A percentile compares a stretch with the other conserved stretches of the same genome.
These are phyloP conservation scores for Ogataea pilisensis DNA, from an alignment of 805 yeast genomes.

Conservation along the genomic window DNA sequence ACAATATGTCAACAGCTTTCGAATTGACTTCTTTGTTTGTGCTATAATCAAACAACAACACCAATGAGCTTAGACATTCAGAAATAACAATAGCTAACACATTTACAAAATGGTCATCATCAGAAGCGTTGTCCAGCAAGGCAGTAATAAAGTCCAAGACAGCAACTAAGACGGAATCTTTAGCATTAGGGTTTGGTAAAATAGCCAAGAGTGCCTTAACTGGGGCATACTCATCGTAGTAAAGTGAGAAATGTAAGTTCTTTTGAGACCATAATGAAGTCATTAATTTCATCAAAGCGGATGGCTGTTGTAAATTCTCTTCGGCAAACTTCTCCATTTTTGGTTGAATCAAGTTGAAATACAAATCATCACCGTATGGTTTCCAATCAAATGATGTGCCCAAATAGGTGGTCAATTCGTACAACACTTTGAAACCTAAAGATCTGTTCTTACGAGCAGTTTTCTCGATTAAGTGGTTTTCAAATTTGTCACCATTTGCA, in stretches of 20 bases:
- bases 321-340: constrained; percentile 63
- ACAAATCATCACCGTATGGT: constrained; percentile 46
- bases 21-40: constrained; percentile 44
- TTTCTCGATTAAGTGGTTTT: constrained; percentile 32
- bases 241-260: constrained; percentile 47
- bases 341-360: constrained; percentile 52
- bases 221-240: constrained; percentile 52
- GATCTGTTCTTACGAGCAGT: constrained; percentile 60
- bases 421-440: constrained; percentile 61
- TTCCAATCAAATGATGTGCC: constrained; percentile 56
- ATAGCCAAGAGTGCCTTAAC: constrained; percentile 52
- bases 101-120: constrained; percentile 42
- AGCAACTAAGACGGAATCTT: constrained; percentile 57
- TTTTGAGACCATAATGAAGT: constrained; percentile 50
- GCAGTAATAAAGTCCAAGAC: constrained; percentile 51
- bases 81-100: constrained; percentile 58
- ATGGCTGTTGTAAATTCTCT: constrained; percentile 81
- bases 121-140: constrained; percentile 38
- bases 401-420: constrained; percentile 48
- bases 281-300: constrained; percentile 68
- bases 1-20: constrained; percentile 47
- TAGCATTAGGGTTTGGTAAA: constrained; percentile 51
- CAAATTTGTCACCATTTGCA: constrained; percentile 16
- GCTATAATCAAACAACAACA: constrained; percentile 42
- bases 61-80: constrained; percentile 47